Evolutionary conservation across 441 rosid species (phyloP).

Genomic region (Erodium moschatum): DNA sequence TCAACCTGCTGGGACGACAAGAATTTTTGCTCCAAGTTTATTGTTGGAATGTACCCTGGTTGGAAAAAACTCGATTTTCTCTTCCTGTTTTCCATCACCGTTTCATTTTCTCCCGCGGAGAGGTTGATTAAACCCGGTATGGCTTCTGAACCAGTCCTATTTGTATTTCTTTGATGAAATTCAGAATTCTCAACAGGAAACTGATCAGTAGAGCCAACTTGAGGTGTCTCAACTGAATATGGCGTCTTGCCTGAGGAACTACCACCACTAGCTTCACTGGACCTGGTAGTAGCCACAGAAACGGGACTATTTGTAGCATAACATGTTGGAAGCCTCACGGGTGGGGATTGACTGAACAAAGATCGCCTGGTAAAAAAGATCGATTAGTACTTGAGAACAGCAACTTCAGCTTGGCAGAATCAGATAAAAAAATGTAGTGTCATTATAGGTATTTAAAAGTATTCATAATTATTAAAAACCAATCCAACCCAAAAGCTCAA

Average conservation of each 20-base stretch:
- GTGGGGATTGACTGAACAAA: constrained; percentile 85
- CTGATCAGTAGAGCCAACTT: constrained; percentile 22
- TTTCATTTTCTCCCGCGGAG: constrained; percentile 25
- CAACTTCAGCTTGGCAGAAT: constrained; percentile 11
- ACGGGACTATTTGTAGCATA: constrained; percentile 32
- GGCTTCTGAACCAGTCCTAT: constrained; percentile 25
- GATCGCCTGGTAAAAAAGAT: constrained; percentile 58
- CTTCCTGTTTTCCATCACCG: constrained; percentile 35
- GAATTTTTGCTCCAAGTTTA: constrained; percentile 58
- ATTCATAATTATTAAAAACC: background rate
- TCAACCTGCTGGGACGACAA: constrained; percentile 24
- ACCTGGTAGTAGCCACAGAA: constrained; percentile 24
- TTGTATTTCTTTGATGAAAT: constrained; percentile 23
- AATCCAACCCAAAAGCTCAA: no score
- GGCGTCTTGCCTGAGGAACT: constrained; percentile 37
- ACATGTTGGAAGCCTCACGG: constrained; percentile 32
- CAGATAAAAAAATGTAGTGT: background rate
- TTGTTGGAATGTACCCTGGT: constrained; percentile 34
- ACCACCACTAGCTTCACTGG: constrained; percentile 17
- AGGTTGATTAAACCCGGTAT: constrained; percentile 22
- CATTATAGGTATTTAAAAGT: background rate
- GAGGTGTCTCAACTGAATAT: constrained; percentile 35
- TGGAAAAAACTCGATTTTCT: constrained; percentile 42
- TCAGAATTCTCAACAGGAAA: constrained; percentile 24
- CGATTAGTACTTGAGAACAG: constrained; percentile 8